These are phyloP conservation scores for Trametes sp. DNA, from an alignment of 1,284 basidiomycete genomes.

Conservation along the genomic window DNA sequence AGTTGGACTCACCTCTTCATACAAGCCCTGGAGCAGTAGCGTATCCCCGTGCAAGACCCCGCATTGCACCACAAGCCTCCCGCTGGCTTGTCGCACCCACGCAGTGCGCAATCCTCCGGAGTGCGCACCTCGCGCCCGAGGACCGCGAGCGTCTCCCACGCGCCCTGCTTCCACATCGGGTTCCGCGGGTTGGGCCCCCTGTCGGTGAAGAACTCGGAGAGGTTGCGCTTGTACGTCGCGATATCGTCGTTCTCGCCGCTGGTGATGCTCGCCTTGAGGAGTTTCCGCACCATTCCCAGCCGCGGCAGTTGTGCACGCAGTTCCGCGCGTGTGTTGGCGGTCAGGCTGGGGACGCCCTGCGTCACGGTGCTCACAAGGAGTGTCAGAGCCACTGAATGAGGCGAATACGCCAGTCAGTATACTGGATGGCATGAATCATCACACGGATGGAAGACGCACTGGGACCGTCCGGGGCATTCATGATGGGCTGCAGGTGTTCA, in stretches of 20 bases:
- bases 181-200: slow-evolving; percentile 2
- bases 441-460: neutral
- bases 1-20: neutral
- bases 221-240: neutral
- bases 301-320: slow-evolving; percentile 5
- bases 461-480: neutral
- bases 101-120: neutral
- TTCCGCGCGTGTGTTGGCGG: slow-evolving; percentile 3
- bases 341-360: neutral
- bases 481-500: neutral
- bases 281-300: slow-evolving; percentile 2
- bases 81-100: neutral
- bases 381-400: neutral
- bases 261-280: neutral
- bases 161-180: slow-evolving; percentile 7
- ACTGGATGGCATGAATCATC: neutral
- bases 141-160: slow-evolving; percentile 4
- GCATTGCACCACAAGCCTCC: neutral
- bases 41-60: neutral
- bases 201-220: neutral
- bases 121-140: neutral
- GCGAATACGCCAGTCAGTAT: too few species aligned
- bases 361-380: neutral
- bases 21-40: slow-evolving; percentile 10
- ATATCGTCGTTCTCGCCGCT: neutral